Evolutionary conservation across 1,139 yeast genomes (phyloP).

Genomic region (Debaryomyces psychrophilus): DNA sequence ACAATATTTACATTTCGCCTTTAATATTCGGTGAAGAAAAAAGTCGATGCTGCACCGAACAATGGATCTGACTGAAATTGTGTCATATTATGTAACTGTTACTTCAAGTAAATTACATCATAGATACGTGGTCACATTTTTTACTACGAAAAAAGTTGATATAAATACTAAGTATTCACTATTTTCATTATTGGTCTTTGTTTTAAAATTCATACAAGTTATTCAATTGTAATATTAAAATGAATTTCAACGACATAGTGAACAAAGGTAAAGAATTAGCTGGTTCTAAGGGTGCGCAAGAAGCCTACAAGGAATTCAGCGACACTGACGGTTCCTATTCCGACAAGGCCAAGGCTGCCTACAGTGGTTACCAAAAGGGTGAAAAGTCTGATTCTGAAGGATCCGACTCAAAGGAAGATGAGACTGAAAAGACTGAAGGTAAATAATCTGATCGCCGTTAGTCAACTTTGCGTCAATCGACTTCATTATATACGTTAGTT

Average conservation of each 20-base stretch:
- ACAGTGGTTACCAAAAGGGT: constrained; percentile 24
- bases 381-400: constrained; percentile 6
- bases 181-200: background rate
- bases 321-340: constrained; percentile 32
- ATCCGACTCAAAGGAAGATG: constrained; percentile 1
- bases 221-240: constrained; percentile 14
- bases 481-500: background rate
- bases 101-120: background rate
- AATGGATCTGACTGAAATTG: background rate
- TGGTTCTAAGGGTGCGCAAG: constrained; percentile 34
- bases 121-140: constrained; percentile 2
- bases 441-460: background rate
- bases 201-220: background rate
- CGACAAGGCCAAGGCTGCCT: constrained; percentile 41
- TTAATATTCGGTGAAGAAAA: too few relatives aligned
- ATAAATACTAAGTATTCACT: background rate
- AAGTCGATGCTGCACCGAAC: background rate
- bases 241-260: constrained; percentile 33
- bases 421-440: background rate
- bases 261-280: constrained; percentile 43
- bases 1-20: too few relatives aligned
- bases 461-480: background rate
- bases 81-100: background rate
- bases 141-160: background rate
- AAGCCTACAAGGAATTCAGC: constrained; percentile 35